Percentiles rank a stretch among this genome's conserved stretches.
These are phyloP conservation scores for Colletotrichum sp. DNA, from an alignment of 2,329 filamentous ascomycete genomes.

Conservation along the genomic window DNA sequence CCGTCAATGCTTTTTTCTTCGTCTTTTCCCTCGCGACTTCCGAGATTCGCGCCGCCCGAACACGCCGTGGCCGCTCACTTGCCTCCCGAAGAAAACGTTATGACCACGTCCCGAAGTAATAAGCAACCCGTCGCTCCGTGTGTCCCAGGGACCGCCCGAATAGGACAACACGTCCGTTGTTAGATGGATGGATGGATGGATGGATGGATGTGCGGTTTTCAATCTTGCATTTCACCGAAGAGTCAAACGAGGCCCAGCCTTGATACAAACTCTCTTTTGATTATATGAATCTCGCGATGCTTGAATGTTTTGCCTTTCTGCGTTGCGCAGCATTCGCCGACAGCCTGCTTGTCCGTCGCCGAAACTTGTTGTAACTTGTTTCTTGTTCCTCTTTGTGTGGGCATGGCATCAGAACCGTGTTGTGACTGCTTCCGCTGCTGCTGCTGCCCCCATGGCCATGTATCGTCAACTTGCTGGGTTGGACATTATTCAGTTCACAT, in stretches of 20 bases:
- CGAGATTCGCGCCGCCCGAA: background rate
- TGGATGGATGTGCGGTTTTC: background rate
- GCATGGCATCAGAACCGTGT: background rate
- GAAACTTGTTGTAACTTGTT: background rate
- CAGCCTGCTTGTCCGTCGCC: background rate
- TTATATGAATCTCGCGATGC: background rate
- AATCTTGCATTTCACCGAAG: background rate
- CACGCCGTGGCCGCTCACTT: background rate
- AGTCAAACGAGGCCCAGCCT: constrained; percentile 7
- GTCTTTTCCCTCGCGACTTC: background rate
- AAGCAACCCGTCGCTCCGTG: background rate
- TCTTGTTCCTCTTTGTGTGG: background rate
- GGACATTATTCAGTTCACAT: background rate
- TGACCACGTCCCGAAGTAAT: background rate
- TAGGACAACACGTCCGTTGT: constrained; percentile 8
- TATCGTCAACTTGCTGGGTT: background rate
- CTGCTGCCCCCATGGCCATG: background rate
- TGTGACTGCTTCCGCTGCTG: background rate
- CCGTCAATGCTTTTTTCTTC: background rate
- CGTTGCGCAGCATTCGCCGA: background rate
- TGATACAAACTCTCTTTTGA: constrained; percentile 18
- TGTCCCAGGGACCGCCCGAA: background rate
- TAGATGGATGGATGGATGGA: constrained; percentile 1
- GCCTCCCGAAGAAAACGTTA: background rate
- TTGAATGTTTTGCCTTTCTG: background rate